Evolutionary conservation across 2,329 filamentous ascomycete genomes (phyloP).

Genomic region (Trichoderma sp.): DNA sequence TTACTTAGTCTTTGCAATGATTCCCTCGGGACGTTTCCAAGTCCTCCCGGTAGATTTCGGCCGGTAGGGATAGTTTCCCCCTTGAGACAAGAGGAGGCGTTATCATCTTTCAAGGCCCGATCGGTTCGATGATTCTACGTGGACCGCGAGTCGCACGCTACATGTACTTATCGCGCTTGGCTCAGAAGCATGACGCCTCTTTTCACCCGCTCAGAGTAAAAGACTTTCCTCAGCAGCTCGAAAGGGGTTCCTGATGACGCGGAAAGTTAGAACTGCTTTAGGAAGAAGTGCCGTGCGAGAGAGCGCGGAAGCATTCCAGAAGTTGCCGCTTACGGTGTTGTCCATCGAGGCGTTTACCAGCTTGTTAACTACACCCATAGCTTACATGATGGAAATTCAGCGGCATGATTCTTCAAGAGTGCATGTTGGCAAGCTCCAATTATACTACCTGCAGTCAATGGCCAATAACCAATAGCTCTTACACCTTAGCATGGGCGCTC

Average conservation of each 20-base stretch:
- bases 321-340: conserved; percentile 6
- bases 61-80: neutral
- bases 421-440: neutral
- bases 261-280: too few relatives aligned
- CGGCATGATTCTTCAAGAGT: neutral
- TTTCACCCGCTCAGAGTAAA: too few relatives aligned
- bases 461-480: too few relatives aligned
- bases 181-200: neutral
- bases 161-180: neutral
- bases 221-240: too few relatives aligned
- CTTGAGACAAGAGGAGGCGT: neutral
- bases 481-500: neutral
- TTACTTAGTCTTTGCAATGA: neutral
- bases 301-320: conserved; percentile 24
- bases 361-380: neutral
- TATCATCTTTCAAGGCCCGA: neutral
- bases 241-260: too few relatives aligned
- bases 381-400: too few relatives aligned
- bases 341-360: conserved; percentile 14
- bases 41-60: neutral
- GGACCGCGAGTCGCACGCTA: neutral
- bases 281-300: neutral
- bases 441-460: too few relatives aligned
- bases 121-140: neutral
- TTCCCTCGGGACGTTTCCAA: neutral